Base-by-base conservation (phyloP, 2,329 filamentous ascomycete species). In the Clarireedia homoeocarpa region DNA sequence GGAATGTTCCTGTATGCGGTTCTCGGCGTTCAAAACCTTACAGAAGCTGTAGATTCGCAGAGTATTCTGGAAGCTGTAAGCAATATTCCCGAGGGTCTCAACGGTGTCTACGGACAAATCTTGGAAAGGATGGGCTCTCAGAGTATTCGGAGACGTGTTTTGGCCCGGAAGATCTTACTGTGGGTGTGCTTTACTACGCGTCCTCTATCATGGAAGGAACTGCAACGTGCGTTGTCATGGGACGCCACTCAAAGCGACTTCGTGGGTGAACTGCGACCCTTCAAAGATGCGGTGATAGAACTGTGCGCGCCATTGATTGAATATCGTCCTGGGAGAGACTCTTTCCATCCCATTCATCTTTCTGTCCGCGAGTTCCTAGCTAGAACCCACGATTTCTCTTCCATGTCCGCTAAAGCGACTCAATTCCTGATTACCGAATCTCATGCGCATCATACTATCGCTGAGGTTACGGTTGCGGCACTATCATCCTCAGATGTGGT, bases 371-470 rank as follows among this genome's bases (percentile, higher is more conserved):
- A 55, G 17, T 55, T 51, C 9, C 6, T 55, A 26, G 23, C 14
- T 10, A 55, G 20, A 26, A 6, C 53, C 4, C n/a, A 36, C 7
- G 6, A 30, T 3, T 55, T 55, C 15, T n/a, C 49, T 20, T 51
- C 53, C 6, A 55, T 55, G 53, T 55, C 53, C 2, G 46, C 53
- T 6, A 51, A 34, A 26, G 47, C 46, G 7, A 55, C 53, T 1
- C 47, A 55, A 6, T 55, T 55, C 9, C 40, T 55, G 5, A 50
- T 55, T 15, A 51, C 53, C 4, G 53, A 55, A n/a, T 51, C 53
- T 15, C 3, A 50, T 5, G 39, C 53, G 14, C 26, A 55, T 36
- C 53, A 51, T 17, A 38, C 26, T 36, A 55, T 55, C 15, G 39
- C 46, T 1, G 47, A 42, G 20, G 53, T 51, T 3, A 15, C 30